Evolutionary conservation across 1,139 yeast species (phyloP).

Genomic region (Nematodospora anomalae): DNA sequence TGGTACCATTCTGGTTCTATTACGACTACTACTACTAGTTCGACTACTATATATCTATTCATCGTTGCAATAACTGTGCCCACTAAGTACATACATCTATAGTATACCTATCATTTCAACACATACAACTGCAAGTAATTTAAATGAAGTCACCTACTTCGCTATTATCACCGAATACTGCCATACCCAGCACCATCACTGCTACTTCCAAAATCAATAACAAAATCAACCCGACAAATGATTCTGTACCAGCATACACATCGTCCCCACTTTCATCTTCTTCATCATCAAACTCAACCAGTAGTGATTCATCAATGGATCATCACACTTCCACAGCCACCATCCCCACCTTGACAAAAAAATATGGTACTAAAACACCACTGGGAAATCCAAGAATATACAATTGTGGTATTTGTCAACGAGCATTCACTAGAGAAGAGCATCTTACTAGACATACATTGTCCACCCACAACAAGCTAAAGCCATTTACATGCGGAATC

Average conservation of each 20-base stretch:
- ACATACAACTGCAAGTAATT: too few species aligned
- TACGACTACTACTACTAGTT: too few species aligned
- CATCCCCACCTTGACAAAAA: neutral
- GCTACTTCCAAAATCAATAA: neutral
- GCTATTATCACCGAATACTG: constrained; percentile 1
- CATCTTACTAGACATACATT: constrained; percentile 47
- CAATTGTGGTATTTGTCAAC: constrained; percentile 43
- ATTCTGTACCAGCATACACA: neutral
- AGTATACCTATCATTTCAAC: too few species aligned
- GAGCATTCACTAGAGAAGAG: constrained; percentile 51
- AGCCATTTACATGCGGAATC: constrained; percentile 78
- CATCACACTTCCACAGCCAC: constrained; percentile 2
- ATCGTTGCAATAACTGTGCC: too few species aligned
- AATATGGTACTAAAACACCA: constrained; percentile 45
- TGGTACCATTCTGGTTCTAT: too few species aligned
- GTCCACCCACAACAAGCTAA: constrained; percentile 47
- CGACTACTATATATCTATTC: too few species aligned
- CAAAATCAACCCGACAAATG: neutral
- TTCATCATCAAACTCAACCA: constrained; percentile 3
- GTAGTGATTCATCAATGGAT: constrained; percentile 4
- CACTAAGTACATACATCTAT: too few species aligned
- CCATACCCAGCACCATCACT: constrained; percentile 2
- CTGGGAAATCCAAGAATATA: constrained; percentile 46
- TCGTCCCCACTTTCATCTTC: constrained; percentile 3
- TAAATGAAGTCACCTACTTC: constrained; percentile 7